These are phyloP conservation scores for Magnaporthales sp. DNA, from an alignment of 2,329 filamentous ascomycete species.

Conservation along the genomic window DNA sequence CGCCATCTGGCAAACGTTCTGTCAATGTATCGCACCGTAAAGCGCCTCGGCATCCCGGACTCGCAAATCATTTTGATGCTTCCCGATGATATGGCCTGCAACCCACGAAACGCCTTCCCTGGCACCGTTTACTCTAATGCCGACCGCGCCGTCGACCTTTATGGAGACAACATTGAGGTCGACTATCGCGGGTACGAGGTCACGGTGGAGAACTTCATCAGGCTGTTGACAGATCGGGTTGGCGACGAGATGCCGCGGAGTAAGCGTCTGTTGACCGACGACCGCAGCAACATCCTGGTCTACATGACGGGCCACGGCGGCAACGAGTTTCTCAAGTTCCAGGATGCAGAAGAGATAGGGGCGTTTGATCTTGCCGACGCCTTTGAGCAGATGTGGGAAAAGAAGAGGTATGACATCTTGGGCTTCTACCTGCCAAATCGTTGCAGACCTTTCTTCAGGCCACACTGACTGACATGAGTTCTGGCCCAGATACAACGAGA, in stretches of 20 bases:
- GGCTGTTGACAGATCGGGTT: conserved; percentile 86
- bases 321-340: conserved; percentile 97
- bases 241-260: conserved; percentile 91
- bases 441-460: neutral
- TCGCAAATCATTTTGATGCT: conserved; percentile 99
- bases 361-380: conserved; percentile 94
- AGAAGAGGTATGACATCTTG: conserved; percentile 66
- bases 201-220: conserved; percentile 97
- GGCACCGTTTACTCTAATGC: conserved; percentile 98
- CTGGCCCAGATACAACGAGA: conserved; percentile 72
- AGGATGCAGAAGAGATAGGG: conserved; percentile 95
- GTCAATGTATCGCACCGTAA: conserved; percentile 95
- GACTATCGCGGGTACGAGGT: conserved; percentile 98
- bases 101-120: conserved; percentile 94
- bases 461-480: neutral
- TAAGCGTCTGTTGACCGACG: conserved; percentile 89
- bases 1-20: conserved; percentile 96
- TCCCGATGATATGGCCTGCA: conserved; percentile 99
- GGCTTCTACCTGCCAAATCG: neutral
- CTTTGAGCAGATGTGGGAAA: conserved; percentile 99
- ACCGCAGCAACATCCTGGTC: conserved; percentile 91
- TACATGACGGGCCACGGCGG: conserved; percentile 99
- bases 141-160: conserved; percentile 88
- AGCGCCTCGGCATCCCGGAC: conserved; percentile 93
- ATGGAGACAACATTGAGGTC: conserved; percentile 98